Evolutionary conservation across 176 grass and related monocot genomes (phyloP).

Genomic region (Neostapfia colusana): DNA sequence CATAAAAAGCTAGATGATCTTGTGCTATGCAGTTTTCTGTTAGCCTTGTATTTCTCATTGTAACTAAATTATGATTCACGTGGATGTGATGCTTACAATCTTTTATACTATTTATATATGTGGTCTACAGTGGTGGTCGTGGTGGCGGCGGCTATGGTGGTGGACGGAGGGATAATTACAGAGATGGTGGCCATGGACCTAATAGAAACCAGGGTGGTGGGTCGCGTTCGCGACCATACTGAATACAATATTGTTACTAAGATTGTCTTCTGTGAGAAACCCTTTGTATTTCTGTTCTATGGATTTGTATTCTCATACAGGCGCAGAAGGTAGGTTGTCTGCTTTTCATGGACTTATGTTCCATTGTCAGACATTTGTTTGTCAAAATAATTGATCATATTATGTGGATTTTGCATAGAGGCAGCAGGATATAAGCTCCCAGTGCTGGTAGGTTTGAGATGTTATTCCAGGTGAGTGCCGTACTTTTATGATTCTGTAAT

Average conservation of each 20-base stretch:
- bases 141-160: constrained; percentile 73
- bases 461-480: constrained; percentile 81
- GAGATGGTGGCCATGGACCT: constrained; percentile 82
- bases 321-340: constrained; percentile 76
- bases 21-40: not conserved
- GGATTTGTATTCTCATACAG: constrained; percentile 72
- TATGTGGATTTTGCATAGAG: constrained; percentile 82
- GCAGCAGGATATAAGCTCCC: constrained; percentile 76
- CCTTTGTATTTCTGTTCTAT: constrained; percentile 75
- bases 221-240: constrained; percentile 81
- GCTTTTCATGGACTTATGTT: constrained; percentile 46
- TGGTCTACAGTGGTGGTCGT: constrained; percentile 53
- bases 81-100: constrained; percentile 9
- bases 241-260: constrained; percentile 70
- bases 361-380: constrained; percentile 53
- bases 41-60: not conserved
- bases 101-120: not conserved
- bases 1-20: not conserved
- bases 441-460: constrained; percentile 85
- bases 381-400: constrained; percentile 63
- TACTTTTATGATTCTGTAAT: constrained; percentile 38
- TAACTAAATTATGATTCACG: not conserved
- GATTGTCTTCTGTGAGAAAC: constrained; percentile 79
- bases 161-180: constrained; percentile 79
- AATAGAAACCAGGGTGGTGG: constrained; percentile 85